phyloP scores from a whole-genome alignment of 768 basidiomycete species.

The Mycena vulgaris region DNA sequence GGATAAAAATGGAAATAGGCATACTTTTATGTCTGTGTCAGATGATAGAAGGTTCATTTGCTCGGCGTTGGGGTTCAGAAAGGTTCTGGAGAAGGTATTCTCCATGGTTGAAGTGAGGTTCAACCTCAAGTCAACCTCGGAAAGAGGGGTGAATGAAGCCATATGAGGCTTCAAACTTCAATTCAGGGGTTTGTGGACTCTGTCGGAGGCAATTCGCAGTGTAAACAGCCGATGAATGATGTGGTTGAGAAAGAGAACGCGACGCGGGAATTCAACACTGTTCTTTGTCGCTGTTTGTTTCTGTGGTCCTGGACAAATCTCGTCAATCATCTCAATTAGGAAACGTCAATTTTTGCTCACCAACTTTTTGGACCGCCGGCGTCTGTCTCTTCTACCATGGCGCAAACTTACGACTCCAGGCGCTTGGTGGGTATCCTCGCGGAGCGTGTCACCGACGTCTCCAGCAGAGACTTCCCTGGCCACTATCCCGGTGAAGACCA shows the following conservation, averaged over 20 bases:
- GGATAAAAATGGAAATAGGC: not conserved
- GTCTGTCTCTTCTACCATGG: not conserved
- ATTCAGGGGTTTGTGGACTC: too few species aligned
- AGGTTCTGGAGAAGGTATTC: not conserved
- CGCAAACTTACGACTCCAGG: slow-evolving; percentile 47
- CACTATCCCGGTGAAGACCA: slow-evolving; percentile 90
- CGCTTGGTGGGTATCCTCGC: slow-evolving; percentile 78
- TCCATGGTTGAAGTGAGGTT: not conserved
- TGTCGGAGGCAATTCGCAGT: too few species aligned
- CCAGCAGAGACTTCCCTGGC: slow-evolving; percentile 93
- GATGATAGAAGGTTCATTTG: not conserved
- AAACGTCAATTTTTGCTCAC: not conserved
- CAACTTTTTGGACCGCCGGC: not conserved
- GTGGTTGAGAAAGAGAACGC: slow-evolving; percentile 3
- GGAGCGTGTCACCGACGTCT: slow-evolving; percentile 84
- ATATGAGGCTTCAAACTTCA: not conserved
- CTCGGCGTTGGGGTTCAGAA: not conserved
- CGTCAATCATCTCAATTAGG: not conserved
- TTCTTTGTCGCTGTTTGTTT: not conserved
- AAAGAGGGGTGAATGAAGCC: not conserved
- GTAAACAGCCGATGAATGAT: not conserved
- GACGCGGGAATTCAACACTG: not conserved
- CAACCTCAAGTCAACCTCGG: not conserved
- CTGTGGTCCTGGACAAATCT: not conserved
- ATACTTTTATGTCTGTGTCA: not conserved